These are phyloP conservation scores for Chamaecrista fasciculata DNA, from an alignment of 306 rosid species.

Conservation along the genomic window DNA sequence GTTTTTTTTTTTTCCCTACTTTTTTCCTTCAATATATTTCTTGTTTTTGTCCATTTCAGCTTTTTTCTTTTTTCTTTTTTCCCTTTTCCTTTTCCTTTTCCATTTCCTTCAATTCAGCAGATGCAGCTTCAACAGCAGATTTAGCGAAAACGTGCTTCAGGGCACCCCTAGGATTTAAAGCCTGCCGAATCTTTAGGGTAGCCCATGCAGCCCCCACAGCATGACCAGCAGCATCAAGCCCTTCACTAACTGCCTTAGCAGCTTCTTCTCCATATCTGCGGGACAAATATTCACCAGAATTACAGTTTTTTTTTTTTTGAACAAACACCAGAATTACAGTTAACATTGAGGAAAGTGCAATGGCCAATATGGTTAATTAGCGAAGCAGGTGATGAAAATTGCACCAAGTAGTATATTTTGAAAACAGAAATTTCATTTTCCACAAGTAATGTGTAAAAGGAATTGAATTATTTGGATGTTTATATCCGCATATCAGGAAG, in stretches of 20 bases:
- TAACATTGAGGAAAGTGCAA: slow-evolving; percentile 15
- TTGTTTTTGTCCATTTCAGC: neutral
- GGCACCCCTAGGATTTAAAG: slow-evolving; percentile 72
- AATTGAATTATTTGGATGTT: neutral
- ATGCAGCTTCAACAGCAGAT: slow-evolving; percentile 69
- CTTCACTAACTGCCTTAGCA: slow-evolving; percentile 71
- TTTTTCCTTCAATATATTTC: slow-evolving; percentile 44
- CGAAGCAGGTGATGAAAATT: slow-evolving; percentile 3
- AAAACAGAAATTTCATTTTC: neutral
- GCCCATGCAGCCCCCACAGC: slow-evolving; percentile 89
- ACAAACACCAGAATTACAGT: slow-evolving; percentile 24
- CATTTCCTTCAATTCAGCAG: slow-evolving; percentile 38
- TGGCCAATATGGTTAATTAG: slow-evolving; percentile 8
- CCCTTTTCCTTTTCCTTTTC: too few relatives aligned
- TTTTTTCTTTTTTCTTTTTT: neutral
- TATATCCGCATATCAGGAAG: neutral
- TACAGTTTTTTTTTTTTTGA: too few relatives aligned
- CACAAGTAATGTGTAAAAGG: neutral
- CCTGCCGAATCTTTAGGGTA: slow-evolving; percentile 76
- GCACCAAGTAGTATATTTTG: neutral
- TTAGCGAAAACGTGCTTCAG: slow-evolving; percentile 75
- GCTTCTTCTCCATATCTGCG: slow-evolving; percentile 93
- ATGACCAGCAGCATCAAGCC: slow-evolving; percentile 90
- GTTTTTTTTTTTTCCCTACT: too few relatives aligned
- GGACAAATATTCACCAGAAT: slow-evolving; percentile 27